Evolutionary conservation across 805 yeast species (phyloP).

Genomic region (Scheffersomyces stipitis): DNA sequence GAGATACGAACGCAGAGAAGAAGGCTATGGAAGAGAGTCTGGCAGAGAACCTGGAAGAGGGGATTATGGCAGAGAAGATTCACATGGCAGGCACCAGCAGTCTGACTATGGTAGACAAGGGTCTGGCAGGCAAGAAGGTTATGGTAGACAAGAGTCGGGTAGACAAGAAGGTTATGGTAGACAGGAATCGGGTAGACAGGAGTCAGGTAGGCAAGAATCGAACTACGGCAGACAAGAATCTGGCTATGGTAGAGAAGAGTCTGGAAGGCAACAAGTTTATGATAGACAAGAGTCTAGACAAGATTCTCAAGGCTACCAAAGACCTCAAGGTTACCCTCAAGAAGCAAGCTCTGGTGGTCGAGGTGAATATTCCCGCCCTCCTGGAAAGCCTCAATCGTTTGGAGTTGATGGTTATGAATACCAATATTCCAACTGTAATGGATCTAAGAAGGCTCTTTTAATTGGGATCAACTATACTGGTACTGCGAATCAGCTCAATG

Average conservation of each 20-base stretch:
- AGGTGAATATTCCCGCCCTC: constrained; percentile 7
- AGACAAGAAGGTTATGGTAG: neutral
- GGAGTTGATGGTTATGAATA: constrained; percentile 23
- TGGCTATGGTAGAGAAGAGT: neutral
- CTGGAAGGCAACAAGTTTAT: neutral
- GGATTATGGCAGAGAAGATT: too few species aligned
- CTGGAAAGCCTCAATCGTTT: constrained; percentile 12
- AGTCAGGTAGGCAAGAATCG: neutral
- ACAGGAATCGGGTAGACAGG: neutral
- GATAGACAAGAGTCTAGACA: neutral
- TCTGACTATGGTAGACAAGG: too few species aligned
- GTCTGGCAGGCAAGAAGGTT: neutral
- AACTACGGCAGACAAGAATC: neutral
- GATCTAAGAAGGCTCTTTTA: constrained; percentile 64
- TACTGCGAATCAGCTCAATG: constrained; percentile 57
- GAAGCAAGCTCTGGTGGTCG: neutral
- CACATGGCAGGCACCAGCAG: too few species aligned
- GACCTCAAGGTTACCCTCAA: too few species aligned
- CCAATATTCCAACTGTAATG: constrained; percentile 39
- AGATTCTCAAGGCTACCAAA: neutral
- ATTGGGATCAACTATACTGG: constrained; percentile 81
- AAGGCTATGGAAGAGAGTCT: too few species aligned
- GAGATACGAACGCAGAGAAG: too few species aligned
- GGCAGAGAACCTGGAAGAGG: too few species aligned
- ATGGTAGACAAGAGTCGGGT: neutral